Evolutionary conservation across 345 rosid species (phyloP).

Genomic region (Corchorus capsularis): DNA sequence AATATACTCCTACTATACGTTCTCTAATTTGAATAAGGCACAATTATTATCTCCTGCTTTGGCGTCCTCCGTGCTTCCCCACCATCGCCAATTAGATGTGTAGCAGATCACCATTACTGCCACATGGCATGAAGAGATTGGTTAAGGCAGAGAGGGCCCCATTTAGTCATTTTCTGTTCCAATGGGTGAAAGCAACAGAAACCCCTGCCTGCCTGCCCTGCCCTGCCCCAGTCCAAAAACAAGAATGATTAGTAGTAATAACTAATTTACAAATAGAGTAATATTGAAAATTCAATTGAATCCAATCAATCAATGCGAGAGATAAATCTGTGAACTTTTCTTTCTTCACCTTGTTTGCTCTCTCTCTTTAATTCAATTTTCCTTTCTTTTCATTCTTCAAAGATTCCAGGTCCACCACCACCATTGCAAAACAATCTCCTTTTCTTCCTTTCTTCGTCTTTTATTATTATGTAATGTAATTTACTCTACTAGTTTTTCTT

Average conservation of each 20-base stretch:
- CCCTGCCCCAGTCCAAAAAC: constrained; percentile 15
- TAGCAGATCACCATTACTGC: not conserved
- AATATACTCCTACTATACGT: no score
- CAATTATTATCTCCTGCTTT: not conserved
- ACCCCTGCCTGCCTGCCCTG: not conserved
- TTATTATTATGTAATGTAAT: not conserved
- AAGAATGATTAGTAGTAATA: constrained; percentile 24
- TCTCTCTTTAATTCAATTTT: not conserved
- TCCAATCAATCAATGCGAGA: not conserved
- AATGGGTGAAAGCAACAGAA: not conserved
- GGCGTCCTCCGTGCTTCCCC: not conserved
- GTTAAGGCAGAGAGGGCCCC: not conserved
- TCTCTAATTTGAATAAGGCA: not conserved
- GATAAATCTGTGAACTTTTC: constrained; percentile 17
- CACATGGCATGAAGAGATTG: constrained; percentile 1
- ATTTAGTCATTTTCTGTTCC: constrained; percentile 15
- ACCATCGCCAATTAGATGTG: not conserved
- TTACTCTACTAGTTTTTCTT: not conserved
- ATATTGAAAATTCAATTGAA: constrained; percentile 7
- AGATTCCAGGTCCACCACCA: constrained; percentile 23
- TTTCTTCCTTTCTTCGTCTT: not conserved
- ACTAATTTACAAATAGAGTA: constrained; percentile 15
- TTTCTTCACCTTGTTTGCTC: not conserved
- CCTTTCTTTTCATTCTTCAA: constrained; percentile 4
- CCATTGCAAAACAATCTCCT: not conserved